These are phyloP conservation scores for Xylariales sp. DNA, from an alignment of 2,329 filamentous ascomycete species.

Conservation along the genomic window DNA sequence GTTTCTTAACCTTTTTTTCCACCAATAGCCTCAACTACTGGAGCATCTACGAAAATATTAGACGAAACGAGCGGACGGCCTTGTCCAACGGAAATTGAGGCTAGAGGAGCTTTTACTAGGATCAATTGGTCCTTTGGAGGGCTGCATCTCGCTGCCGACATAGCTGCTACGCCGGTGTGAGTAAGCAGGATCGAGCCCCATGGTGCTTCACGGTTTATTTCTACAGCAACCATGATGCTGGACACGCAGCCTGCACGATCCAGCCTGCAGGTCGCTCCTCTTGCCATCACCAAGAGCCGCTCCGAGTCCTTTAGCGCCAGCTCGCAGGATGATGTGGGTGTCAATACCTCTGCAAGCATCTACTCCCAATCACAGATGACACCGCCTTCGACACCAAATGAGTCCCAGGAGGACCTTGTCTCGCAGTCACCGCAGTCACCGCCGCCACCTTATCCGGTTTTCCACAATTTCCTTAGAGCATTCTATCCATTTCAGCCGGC, in stretches of 20 bases:
- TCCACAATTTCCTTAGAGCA: slow-evolving; percentile 94
- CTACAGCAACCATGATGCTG: slow-evolving; percentile 60
- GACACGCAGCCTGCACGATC: slow-evolving; percentile 62
- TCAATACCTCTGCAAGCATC: slow-evolving; percentile 52
- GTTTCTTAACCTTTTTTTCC: slow-evolving; percentile 14
- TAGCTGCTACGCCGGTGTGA: slow-evolving; percentile 43
- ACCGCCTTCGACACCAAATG: slow-evolving; percentile 79
- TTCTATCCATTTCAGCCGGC: slow-evolving; percentile 92
- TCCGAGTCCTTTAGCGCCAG: slow-evolving; percentile 47
- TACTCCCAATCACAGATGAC: slow-evolving; percentile 74
- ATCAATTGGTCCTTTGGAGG: slow-evolving; percentile 22
- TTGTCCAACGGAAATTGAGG: slow-evolving; percentile 11
- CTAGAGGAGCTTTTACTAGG: slow-evolving; percentile 20
- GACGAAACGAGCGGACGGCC: slow-evolving; percentile 13
- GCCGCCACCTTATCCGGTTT: slow-evolving; percentile 70
- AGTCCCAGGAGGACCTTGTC: slow-evolving; percentile 69
- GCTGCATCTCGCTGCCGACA: slow-evolving; percentile 26
- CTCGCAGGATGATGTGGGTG: slow-evolving; percentile 44
- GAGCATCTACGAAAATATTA: slow-evolving; percentile 15
- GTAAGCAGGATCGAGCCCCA: slow-evolving; percentile 46
- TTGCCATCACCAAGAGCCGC: slow-evolving; percentile 62
- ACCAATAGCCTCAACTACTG: slow-evolving; percentile 15
- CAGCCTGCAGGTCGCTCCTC: slow-evolving; percentile 71
- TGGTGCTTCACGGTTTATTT: slow-evolving; percentile 51
- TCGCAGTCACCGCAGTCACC: slow-evolving; percentile 55